A percentile compares a stretch with the other conserved stretches of the same genome.
These are phyloP conservation scores for Cryphonectria parasitica DNA, from an alignment of 2,329 filamentous ascomycete genomes.

Conservation along the genomic window DNA sequence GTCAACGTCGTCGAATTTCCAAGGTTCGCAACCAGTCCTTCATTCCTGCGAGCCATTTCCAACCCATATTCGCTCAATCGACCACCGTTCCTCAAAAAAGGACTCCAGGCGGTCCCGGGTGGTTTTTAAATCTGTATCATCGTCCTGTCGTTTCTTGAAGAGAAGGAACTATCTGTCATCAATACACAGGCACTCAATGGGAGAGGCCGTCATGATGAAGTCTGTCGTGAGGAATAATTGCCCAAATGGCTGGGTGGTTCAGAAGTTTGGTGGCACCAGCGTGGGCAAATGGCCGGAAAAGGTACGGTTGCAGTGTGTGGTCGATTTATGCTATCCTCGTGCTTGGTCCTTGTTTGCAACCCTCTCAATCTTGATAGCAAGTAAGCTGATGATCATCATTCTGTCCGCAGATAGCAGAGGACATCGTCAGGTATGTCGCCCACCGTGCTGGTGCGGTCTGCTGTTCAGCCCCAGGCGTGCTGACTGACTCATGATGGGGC, in stretches of 20 bases:
- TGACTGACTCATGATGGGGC: slow-evolving; percentile 20
- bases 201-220: slow-evolving; percentile 35
- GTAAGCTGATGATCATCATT: slow-evolving; percentile 23
- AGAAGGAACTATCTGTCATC: background rate
- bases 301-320: slow-evolving; percentile 38
- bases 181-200: slow-evolving; percentile 2
- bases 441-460: slow-evolving; percentile 19
- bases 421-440: slow-evolving; percentile 65
- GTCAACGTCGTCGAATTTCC: background rate
- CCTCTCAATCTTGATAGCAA: background rate
- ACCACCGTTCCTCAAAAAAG: background rate
- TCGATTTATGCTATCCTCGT: background rate
- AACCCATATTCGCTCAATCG: background rate
- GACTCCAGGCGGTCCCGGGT: background rate
- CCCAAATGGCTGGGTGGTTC: slow-evolving; percentile 74
- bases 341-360: background rate
- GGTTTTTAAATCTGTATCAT: background rate
- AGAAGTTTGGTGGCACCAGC: slow-evolving; percentile 95
- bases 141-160: background rate
- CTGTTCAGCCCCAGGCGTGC: slow-evolving; percentile 13
- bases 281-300: slow-evolving; percentile 90
- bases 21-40: background rate
- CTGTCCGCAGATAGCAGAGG: slow-evolving; percentile 59
- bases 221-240: slow-evolving; percentile 36
- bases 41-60: slow-evolving; percentile 3